Percentiles rank a stretch among this genome's conserved stretches.
Conservation (phyloP, 371 early-diverging fungal genomes). For the Circinella minor region DNA sequence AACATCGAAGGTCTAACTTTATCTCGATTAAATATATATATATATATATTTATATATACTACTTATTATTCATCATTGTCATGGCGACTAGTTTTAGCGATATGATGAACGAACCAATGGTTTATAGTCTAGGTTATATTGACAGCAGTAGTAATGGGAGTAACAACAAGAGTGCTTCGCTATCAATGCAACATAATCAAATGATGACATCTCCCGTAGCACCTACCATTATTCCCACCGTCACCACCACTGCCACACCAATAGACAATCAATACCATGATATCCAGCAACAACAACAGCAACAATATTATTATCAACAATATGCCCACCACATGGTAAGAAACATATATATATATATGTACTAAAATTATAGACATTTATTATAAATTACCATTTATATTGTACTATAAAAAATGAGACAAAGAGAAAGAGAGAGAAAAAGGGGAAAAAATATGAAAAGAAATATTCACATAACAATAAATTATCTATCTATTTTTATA, state of each 20-base stretch:
- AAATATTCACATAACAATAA: background rate
- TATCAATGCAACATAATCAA: constrained; percentile 13
- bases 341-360: no score
- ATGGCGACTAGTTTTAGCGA: constrained; percentile 21
- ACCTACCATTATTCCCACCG: constrained; percentile 3
- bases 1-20: background rate
- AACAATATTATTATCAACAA: background rate
- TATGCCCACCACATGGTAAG: background rate
- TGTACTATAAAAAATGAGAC: no score
- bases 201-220: constrained; percentile 18
- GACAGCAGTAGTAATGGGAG: background rate
- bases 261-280: background rate
- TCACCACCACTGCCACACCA: background rate
- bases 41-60: background rate
- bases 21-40: background rate
- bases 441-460: no score
- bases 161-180: constrained; percentile 15
- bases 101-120: constrained; percentile 20
- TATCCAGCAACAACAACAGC: constrained; percentile 2
- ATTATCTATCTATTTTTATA: background rate
- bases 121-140: background rate
- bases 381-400: no score
- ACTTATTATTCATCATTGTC: background rate
- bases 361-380: no score
- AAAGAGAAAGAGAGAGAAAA: no score